phyloP scores from a whole-genome alignment of 2,329 filamentous ascomycete genomes.

The Rhynchosporium agropyri region DNA sequence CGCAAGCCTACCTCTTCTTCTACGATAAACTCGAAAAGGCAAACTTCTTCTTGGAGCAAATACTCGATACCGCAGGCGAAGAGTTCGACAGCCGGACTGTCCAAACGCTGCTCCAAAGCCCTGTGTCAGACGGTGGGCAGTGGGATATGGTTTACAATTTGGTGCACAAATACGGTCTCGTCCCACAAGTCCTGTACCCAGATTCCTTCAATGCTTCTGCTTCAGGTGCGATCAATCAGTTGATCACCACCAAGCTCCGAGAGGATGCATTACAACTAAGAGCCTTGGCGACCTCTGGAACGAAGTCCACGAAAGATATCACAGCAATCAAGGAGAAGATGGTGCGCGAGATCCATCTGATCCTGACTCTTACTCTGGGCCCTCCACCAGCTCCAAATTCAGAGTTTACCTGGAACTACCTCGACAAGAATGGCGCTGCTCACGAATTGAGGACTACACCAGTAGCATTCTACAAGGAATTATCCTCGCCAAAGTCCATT shows the following conservation, averaged over 20 bases:
- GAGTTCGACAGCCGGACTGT: constrained; percentile 74
- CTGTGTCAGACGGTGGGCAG: constrained; percentile 81
- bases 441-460: constrained; percentile 68
- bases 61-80: constrained; percentile 72
- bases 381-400: constrained; percentile 71
- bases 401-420: constrained; percentile 79
- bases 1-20: constrained; percentile 86
- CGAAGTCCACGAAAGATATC: constrained; percentile 32
- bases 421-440: constrained; percentile 68
- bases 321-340: constrained; percentile 68
- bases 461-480: constrained; percentile 69
- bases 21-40: constrained; percentile 94
- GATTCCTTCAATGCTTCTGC: constrained; percentile 79
- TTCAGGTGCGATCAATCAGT: constrained; percentile 67
- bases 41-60: constrained; percentile 85
- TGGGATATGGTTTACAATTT: constrained; percentile 93
- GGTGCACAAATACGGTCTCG: constrained; percentile 84
- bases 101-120: constrained; percentile 66
- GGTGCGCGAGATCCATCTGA: constrained; percentile 77
- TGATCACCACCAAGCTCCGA: constrained; percentile 84
- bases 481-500: constrained; percentile 60
- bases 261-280: constrained; percentile 78
- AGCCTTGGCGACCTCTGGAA: constrained; percentile 48
- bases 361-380: constrained; percentile 81
- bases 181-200: constrained; percentile 79